Evolutionary conservation across 495 filamentous ascomycete species (phyloP), one percentile per base, ranked within the genome.

Genomic region (Hypoxylon fuscum): DNA sequence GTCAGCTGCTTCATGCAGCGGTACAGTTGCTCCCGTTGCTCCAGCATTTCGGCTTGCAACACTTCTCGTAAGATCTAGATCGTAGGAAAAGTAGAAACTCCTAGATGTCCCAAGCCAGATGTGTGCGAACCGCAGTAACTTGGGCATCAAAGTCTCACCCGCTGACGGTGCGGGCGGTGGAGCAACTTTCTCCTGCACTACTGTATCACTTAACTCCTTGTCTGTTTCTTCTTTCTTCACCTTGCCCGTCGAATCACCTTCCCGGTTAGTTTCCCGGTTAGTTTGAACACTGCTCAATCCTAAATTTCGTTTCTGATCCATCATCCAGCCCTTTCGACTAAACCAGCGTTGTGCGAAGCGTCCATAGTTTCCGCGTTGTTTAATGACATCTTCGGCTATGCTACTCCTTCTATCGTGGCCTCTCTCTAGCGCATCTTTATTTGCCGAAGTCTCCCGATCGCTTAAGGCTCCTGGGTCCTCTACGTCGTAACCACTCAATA

Each of bases 71-170:
- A 97, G 81, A 68, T 97, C 93, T 72, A 90, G 83, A 59, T 98
- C 95, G 72, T 98, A 96, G 10, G 91, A 88, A 67, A 90, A 98
- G 76, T 87, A 97, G 76, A 97, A 97, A 71, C 90, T 97, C 51
- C 81, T 81, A 14, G 89, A 92, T 3, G 88, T 82, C 2, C 84
- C 83, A 64, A 97, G 90, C 44, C 96, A 77, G 42, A 97, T 78
- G 70, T 88, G 90, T 10, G 91, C 88, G 44, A 90, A 95, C 12
- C 89, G 84, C 22, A 98, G 76, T 45, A 97, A 74, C 73, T 96
- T 96, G 1, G 94, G 93, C 27, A 94, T 79, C 14, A 98, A 75
- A n/a, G 72, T 76, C 53, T 67, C 68, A 5, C 63, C 63, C 11
- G 64, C 68, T 37, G 68, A 76, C 50, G 70, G 59, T 0, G 47